Conservation (phyloP, 2,329 filamentous ascomycete species). For the Myriosclerotinia duriaeana region DNA sequence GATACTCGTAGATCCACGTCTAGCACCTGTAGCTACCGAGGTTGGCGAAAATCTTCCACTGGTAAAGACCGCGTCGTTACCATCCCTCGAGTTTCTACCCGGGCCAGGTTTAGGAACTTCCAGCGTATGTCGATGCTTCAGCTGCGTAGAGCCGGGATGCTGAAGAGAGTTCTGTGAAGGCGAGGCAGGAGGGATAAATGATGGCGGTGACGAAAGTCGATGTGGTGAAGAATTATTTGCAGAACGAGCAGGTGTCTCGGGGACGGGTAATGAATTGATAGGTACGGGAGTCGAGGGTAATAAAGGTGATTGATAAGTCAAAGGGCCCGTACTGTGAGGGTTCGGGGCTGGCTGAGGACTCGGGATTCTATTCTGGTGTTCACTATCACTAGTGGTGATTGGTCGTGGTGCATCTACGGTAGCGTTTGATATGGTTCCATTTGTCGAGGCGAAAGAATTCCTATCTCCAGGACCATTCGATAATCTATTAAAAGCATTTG, state of each 20-base stretch:
- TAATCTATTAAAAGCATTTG: constrained; percentile 34
- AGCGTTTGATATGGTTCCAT: constrained; percentile 32
- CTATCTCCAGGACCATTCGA: constrained; percentile 34
- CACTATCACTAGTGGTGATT: constrained; percentile 33
- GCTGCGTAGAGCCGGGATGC: constrained; percentile 55
- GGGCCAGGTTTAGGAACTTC: constrained; percentile 74
- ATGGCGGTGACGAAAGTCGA: constrained; percentile 64
- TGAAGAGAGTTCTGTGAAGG: constrained; percentile 38
- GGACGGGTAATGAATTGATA: constrained; percentile 31
- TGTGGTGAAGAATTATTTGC: constrained; percentile 47
- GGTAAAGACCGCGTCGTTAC: constrained; percentile 64
- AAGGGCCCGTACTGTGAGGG: constrained; percentile 39
- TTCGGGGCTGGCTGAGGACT: constrained; percentile 36
- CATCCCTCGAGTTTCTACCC: constrained; percentile 71
- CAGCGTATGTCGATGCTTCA: constrained; percentile 83
- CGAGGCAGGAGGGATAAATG: constrained; percentile 54
- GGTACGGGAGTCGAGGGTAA: constrained; percentile 36
- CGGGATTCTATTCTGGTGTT: constrained; percentile 29
- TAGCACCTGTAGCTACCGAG: constrained; percentile 50
- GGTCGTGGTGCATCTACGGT: constrained; percentile 27
- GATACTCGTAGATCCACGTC: constrained; percentile 80
- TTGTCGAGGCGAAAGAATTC: constrained; percentile 36
- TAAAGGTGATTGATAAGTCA: constrained; percentile 39
- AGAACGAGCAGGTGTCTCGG: constrained; percentile 31
- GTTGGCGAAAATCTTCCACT: constrained; percentile 80